Conservation (phyloP, 345 rosid species). For the Pseudoturritis turrita region DNA sequence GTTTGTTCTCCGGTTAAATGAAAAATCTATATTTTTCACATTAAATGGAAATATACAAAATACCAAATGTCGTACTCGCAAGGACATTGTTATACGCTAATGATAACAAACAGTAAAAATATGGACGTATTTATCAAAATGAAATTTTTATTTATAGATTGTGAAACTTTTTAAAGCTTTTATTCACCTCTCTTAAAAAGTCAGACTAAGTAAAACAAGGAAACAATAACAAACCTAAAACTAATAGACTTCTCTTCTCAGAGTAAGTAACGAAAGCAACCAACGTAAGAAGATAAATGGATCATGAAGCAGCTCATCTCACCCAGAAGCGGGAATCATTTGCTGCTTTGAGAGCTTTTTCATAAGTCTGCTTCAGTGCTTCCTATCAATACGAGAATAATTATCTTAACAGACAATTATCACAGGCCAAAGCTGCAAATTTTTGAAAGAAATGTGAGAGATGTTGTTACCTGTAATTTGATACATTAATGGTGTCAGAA, state of each 20-base stretch:
- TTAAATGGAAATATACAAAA: too few relatives aligned
- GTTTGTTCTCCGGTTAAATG: too few relatives aligned
- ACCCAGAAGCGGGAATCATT: slow-evolving; percentile 53
- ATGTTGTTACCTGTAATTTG: slow-evolving; percentile 64
- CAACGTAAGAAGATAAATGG: not conserved
- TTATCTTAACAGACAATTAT: not conserved
- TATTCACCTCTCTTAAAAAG: not conserved
- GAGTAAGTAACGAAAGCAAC: not conserved
- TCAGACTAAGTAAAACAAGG: not conserved
- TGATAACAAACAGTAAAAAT: too few relatives aligned
- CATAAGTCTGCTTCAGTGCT: slow-evolving; percentile 91
- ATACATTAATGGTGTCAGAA: too few relatives aligned
- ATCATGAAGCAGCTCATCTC: not conserved
- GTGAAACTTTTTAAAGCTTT: not conserved
- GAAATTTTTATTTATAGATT: too few relatives aligned
- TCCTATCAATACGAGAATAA: slow-evolving; percentile 49
- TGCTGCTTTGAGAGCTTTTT: slow-evolving; percentile 87
- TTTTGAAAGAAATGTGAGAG: not conserved
- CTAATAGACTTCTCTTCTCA: not conserved
- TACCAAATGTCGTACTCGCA: too few relatives aligned
- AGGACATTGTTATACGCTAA: too few relatives aligned
- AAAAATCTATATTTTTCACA: too few relatives aligned
- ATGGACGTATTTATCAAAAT: too few relatives aligned
- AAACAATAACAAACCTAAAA: not conserved
- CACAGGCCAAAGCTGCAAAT: not conserved